phyloP scores from a whole-genome alignment of 768 basidiomycete genomes.

The Tricholoma hemisulphureum region DNA sequence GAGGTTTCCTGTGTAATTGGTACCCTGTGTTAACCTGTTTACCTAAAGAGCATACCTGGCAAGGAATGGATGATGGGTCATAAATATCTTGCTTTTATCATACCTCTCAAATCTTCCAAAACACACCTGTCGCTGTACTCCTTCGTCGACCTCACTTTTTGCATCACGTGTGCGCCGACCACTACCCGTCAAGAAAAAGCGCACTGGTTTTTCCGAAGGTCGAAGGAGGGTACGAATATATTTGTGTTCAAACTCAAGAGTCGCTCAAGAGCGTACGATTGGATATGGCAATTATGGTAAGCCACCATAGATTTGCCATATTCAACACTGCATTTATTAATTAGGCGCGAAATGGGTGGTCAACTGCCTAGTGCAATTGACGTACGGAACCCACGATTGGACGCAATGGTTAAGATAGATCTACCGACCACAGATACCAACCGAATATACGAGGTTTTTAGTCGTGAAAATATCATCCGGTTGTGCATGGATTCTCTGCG shows the following conservation, averaged over 20 bases:
- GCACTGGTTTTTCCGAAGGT: conserved; percentile 48
- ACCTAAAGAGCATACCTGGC: conserved; percentile 54
- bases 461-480: conserved; percentile 57
- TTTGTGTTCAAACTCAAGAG: conserved; percentile 85
- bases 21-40: conserved; percentile 10
- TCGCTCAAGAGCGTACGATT: conserved; percentile 77
- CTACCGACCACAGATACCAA: conserved; percentile 49
- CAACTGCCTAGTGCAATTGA: conserved; percentile 67
- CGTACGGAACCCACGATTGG: conserved; percentile 64
- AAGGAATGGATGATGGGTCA: conserved; percentile 68
- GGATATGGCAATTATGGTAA: conserved; percentile 88
- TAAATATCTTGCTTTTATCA: conserved; percentile 75
- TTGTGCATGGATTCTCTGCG: conserved; percentile 58
- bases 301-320: conserved; percentile 8
- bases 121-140: conserved; percentile 86
- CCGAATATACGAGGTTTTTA: conserved; percentile 52
- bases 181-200: conserved; percentile 38
- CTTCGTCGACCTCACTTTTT: conserved; percentile 82
- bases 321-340: background rate
- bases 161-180: conserved; percentile 63
- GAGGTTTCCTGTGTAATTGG: conserved; percentile 19
- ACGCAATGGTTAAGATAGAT: conserved; percentile 67
- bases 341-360: conserved; percentile 73
- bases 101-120: conserved; percentile 61
- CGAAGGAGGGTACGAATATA: conserved; percentile 72